phyloP scores from a whole-genome alignment of 345 rosid species.

The Zanthoxylum bungeanum region DNA sequence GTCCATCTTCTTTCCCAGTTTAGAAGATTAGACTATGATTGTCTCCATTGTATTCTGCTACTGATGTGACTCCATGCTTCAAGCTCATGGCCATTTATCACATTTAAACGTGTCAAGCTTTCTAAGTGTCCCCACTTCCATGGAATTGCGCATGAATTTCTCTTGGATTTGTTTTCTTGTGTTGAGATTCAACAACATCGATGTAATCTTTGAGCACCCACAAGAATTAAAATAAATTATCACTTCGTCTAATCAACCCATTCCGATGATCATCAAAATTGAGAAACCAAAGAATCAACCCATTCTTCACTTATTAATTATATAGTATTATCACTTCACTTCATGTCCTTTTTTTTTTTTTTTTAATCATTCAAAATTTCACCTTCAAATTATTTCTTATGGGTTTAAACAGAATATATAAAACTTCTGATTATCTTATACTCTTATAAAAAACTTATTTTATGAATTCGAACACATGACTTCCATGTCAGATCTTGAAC shows the following conservation, averaged over 20 bases:
- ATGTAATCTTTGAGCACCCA: neutral
- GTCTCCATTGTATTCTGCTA: neutral
- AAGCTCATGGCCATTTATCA: neutral
- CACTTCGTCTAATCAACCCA: neutral
- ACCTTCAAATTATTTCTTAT: too few relatives aligned
- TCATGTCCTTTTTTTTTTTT: neutral
- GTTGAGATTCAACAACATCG: neutral
- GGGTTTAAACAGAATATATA: too few relatives aligned
- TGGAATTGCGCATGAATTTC: neutral
- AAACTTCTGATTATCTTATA: too few relatives aligned
- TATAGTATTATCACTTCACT: neutral
- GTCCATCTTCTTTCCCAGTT: neutral
- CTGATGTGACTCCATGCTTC: neutral
- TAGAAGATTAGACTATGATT: neutral
- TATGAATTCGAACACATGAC: too few relatives aligned
- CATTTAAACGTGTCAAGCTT: neutral
- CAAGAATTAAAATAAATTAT: neutral
- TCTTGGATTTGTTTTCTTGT: neutral
- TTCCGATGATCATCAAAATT: neutral
- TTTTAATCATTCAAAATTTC: too few relatives aligned
- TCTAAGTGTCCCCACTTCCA: neutral
- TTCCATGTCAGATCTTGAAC: too few relatives aligned
- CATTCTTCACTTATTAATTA: neutral
- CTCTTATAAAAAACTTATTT: too few relatives aligned
- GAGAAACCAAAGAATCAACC: neutral